Conservation (phyloP, 257 asterid genomes). For the Nicotiana paniculata region DNA sequence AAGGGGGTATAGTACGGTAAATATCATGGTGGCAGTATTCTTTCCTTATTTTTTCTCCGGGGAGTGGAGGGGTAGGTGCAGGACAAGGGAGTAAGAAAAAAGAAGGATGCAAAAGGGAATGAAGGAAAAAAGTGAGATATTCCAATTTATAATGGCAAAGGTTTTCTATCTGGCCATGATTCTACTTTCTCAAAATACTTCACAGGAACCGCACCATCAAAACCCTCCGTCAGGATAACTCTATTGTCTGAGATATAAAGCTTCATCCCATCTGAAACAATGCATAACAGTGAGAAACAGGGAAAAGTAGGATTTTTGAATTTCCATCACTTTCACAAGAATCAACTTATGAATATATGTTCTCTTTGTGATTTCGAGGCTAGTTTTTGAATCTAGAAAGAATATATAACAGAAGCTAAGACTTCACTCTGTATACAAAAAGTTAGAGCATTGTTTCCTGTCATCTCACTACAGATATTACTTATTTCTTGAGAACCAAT, state of each 20-base stretch:
- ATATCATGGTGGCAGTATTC: background rate
- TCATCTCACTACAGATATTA: background rate
- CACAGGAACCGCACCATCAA: constrained; percentile 68
- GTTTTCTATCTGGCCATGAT: constrained; percentile 76
- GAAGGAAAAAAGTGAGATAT: background rate
- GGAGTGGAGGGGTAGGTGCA: background rate
- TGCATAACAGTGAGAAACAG: background rate
- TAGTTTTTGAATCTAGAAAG: background rate
- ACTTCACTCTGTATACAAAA: background rate
- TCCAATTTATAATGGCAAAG: constrained; percentile 22
- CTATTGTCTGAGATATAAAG: constrained; percentile 75
- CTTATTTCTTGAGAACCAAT: background rate
- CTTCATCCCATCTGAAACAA: constrained; percentile 76
- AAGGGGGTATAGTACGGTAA: background rate
- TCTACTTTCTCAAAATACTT: constrained; percentile 74
- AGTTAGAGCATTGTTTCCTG: background rate
- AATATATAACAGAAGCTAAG: background rate
- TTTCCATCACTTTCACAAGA: background rate
- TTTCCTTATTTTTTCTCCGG: background rate
- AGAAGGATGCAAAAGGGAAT: background rate
- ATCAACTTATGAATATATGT: background rate
- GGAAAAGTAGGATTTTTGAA: background rate
- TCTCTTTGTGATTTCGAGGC: no score
- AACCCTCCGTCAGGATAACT: constrained; percentile 91
- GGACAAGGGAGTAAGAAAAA: background rate